These are phyloP conservation scores for Curvularia eragrostidis DNA, from an alignment of 2,329 filamentous ascomycete species.

Conservation along the genomic window DNA sequence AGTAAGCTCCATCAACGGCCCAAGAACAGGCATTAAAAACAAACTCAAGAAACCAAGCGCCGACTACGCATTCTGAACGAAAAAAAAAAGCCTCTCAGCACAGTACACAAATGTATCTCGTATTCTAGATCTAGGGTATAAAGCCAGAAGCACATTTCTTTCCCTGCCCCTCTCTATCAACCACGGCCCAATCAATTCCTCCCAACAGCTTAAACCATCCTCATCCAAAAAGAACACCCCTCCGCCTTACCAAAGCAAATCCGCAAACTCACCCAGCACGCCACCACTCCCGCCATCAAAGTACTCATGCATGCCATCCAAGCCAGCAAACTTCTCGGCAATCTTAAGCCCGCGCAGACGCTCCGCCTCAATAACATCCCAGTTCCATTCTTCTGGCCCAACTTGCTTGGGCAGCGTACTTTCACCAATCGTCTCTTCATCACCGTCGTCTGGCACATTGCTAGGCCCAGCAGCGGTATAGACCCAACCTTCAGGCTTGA, in stretches of 20 bases:
- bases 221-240: too few relatives aligned
- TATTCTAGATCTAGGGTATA: background rate
- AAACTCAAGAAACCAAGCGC: too few relatives aligned
- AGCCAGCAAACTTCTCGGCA: slow-evolving; percentile 61
- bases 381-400: slow-evolving; percentile 60
- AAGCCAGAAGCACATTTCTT: background rate
- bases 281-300: slow-evolving; percentile 54
- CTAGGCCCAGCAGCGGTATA: slow-evolving; percentile 23
- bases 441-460: too few relatives aligned
- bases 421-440: slow-evolving; percentile 16
- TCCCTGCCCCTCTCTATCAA: too few relatives aligned
- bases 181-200: too few relatives aligned
- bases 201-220: too few relatives aligned
- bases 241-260: slow-evolving; percentile 35
- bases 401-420: slow-evolving; percentile 39
- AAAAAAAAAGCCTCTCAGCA: background rate
- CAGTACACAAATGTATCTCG: too few relatives aligned
- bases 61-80: background rate
- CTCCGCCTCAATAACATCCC: slow-evolving; percentile 66
- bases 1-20: too few relatives aligned
- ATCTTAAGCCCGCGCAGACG: slow-evolving; percentile 61
- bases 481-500: slow-evolving; percentile 66
- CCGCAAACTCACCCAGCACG: slow-evolving; percentile 53
- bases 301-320: slow-evolving; percentile 63
- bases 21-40: too few relatives aligned